A percentile compares a stretch with the other conserved stretches of the same genome.
Conservation (phyloP, 2,329 filamentous ascomycete species). For the Ceratocystis smalleyi region DNA sequence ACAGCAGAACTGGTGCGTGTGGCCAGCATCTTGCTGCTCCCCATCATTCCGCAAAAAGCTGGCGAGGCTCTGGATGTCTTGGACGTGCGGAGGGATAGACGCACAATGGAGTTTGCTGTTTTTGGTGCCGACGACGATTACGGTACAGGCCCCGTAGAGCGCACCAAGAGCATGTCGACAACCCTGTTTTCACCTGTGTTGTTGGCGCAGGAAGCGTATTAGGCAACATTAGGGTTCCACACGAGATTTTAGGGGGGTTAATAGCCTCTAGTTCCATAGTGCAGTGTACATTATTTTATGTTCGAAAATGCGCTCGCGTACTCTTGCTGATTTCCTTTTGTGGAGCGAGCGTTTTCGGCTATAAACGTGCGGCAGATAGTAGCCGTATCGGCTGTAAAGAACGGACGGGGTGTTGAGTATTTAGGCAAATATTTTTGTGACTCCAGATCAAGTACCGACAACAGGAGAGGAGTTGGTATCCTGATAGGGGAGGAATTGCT, state of each 20-base stretch:
- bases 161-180: conserved; percentile 3
- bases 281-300: not conserved
- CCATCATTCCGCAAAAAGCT: conserved; percentile 75
- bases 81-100: conserved; percentile 47
- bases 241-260: not conserved
- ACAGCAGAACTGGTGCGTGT: conserved; percentile 64
- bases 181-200: conserved; percentile 12
- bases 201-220: conserved; percentile 11
- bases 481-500: not conserved
- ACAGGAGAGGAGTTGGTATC: not conserved
- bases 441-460: not conserved
- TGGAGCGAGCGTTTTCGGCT: not conserved
- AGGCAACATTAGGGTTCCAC: not conserved
- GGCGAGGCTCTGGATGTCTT: conserved; percentile 58
- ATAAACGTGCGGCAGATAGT: not conserved
- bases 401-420: not conserved
- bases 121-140: conserved; percentile 54
- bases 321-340: not conserved
- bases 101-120: conserved; percentile 46
- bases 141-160: conserved; percentile 30
- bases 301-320: not conserved
- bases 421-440: not conserved
- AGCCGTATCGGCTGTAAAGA: not conserved
- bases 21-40: conserved; percentile 69
- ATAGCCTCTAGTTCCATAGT: not conserved